Base-by-base conservation (phyloP, 257 asterid species). In the Salvia splendens region DNA sequence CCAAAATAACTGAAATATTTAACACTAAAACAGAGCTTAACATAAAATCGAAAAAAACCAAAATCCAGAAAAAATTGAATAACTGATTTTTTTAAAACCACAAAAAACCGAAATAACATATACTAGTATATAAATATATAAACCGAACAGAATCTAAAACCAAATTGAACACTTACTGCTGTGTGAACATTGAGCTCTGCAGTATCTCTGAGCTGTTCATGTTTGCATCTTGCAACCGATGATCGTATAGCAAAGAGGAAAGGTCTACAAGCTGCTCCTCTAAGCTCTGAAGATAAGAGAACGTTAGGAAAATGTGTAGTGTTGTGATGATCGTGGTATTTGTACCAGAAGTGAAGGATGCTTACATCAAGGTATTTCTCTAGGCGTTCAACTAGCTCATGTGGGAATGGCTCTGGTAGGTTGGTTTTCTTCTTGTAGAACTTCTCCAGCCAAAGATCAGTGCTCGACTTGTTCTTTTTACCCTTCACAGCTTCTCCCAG, bases 251-350 rank as follows among this genome's bases (percentile, higher is more conserved):
- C 11, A 83, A 79, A 52, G 99, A 82, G 35, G 99, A 88, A 48
- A 94, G 81, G 68, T 88, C 96, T 20, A 94, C 96, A 0, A 94
- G 97, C 84, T 94, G 97, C 79, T 94, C 97, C 83, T 91, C 99
- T 3, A 90, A 84, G 86, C 74, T 66, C 99, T 91, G 95, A 65
- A 52, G 67, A 71, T 33, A 8, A 38, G 3, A 1, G 38, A 43
- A 70, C 6, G 68, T 24, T 20, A 16, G 4, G 42, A 10, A 49
- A n/a, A 61, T 30, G 75, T 42, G 24, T 2, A 14, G 15, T 5
- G 15, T 48, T 47, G 40, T 33, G 30, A 42, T 32, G 11, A n/a
- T 9, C 50, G 10, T 54, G 9, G 24, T 10, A 20, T 49, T 56
- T 38, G 53, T 46, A 54, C 2, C n/a, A 16, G 52, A 56, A 33